Evolutionary conservation across 1,284 basidiomycete genomes (phyloP), one percentile per base, ranked within the genome.

Genomic region (Melampsora occidentalis): DNA sequence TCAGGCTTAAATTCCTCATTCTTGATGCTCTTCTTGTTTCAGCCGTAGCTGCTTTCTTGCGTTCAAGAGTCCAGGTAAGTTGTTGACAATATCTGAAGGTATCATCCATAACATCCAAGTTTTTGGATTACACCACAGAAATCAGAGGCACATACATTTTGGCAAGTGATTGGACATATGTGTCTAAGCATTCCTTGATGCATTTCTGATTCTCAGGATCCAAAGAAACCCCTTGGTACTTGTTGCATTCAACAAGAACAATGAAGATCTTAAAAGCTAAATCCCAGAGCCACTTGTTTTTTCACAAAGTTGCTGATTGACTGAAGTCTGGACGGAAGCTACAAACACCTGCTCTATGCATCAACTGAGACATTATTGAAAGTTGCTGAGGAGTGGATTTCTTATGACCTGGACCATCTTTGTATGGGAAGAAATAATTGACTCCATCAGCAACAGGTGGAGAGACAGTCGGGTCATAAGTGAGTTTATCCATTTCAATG

Each of bases 321-420:
- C n/a, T 67, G 20, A 73, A 57, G 72, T 76, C 72, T 35, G 72
- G 72, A 28, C 66, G 25, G 46, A 76, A 76, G 67, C 53, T 66
- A 0, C 46, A 31, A 16, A 76, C 65, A 63, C 72, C 72, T 22
- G 22, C 39, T 46, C 31, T 9, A 46, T 31, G 25, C 72, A 76
- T 76, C n/a, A 53, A 31, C 7, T 57, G 57, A 57, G 66, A 76
- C 65, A 76, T 76, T 57, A 76, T 76, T 20, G 49, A 42, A 42
- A 76, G 66, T 33, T 65, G 61, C 10, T 65, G 53, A 12, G 72
- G n/a, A 12, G 66, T 59, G 20, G 66, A 51, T 20, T 76, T 25
- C 35, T 25, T 28, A 61, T 76, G 64, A 49, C 72, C 72, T 42
- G 72, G 72, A 33, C 72, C 72, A 20, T 63, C 57, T 18, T 25